These are phyloP conservation scores for Austroboletus festivus DNA, from an alignment of 768 basidiomycete species.

Conservation along the genomic window DNA sequence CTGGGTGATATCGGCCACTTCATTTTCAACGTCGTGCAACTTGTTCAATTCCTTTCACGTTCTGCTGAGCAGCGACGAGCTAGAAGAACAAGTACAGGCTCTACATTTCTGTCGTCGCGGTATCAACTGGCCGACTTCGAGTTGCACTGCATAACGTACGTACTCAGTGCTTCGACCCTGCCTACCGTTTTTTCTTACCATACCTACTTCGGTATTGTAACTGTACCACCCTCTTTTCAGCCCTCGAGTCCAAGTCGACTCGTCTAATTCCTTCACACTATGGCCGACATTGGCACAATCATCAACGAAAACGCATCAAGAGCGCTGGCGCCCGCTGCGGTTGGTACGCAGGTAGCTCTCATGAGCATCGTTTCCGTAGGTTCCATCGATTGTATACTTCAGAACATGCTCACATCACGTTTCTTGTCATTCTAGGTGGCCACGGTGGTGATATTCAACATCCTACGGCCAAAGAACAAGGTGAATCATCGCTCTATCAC, in stretches of 20 bases:
- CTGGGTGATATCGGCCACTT: background rate
- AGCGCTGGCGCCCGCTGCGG: constrained; percentile 78
- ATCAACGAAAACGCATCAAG: constrained; percentile 38
- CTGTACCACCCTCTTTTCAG: constrained; percentile 21
- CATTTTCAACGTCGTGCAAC: background rate
- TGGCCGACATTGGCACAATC: constrained; percentile 33
- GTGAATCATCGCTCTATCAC: constrained; percentile 32
- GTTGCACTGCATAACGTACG: background rate
- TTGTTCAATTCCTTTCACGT: background rate
- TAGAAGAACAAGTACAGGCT: too few relatives aligned
- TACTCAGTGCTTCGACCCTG: background rate
- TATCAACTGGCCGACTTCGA: background rate
- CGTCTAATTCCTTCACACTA: constrained; percentile 18
- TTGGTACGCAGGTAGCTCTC: constrained; percentile 71
- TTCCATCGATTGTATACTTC: constrained; percentile 27
- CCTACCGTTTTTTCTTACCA: background rate
- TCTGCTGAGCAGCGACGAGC: background rate
- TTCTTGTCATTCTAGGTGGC: constrained; percentile 41
- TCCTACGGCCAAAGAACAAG: constrained; percentile 88
- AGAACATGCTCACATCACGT: constrained; percentile 3
- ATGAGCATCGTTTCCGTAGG: constrained; percentile 75
- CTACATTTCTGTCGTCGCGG: background rate
- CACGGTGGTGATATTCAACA: constrained; percentile 75
- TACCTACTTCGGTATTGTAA: background rate
- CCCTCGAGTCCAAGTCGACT: constrained; percentile 17